Evolutionary conservation across 345 rosid genomes (phyloP), one percentile per base, ranked within the genome.

Genomic region (Eucalyptus urophylla): DNA sequence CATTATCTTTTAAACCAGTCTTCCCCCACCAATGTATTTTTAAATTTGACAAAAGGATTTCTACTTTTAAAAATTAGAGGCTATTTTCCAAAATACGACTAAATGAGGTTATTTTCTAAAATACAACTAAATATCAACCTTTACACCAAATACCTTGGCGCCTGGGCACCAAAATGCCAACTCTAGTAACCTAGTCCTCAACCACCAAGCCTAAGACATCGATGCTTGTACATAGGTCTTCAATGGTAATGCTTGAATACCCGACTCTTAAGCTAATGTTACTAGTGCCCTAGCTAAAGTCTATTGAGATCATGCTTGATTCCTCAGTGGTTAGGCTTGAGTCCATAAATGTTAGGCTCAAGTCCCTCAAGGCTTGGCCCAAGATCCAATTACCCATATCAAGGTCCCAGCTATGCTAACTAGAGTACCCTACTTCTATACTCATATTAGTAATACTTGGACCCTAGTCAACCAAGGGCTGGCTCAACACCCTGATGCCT

Each of bases 371-470:
- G 65, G 65, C n/a, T 25, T 11, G 65, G 65, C 65, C 29, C 14
- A 24, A 24, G 65, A 58, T 27, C 65, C 14, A 5, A 58, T 25
- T 58, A 13, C n/a, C n/a, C 65, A 25, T 58, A 25, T 58, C 65
- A 2, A 58, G n/a, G 14, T 58, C n/a, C 29, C 0, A 11, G 1
- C 0, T 14, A 58, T 27, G n/a, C 27, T 27, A 11, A 24, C 65
- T 12, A 58, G 3, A 24, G 14, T 58, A 58, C 65, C 27, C 14
- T 2, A 58, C 3, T 58, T 58, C 6, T 58, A 25, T 6, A 1
- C 14, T n/a, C 65, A 58, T 24, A 25, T 25, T 6, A 58, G 2
- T 25, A 7, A 58, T 11, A 11, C 7, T 58, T 11, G 65, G n/a
- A 25, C 65, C 14, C 14, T 25, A 25, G n/a, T 58, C 65, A 25